Evolutionary conservation across 179 eudicot species (phyloP), one percentile per base, ranked within the genome.

Genomic region (Dionaea muscipula): DNA sequence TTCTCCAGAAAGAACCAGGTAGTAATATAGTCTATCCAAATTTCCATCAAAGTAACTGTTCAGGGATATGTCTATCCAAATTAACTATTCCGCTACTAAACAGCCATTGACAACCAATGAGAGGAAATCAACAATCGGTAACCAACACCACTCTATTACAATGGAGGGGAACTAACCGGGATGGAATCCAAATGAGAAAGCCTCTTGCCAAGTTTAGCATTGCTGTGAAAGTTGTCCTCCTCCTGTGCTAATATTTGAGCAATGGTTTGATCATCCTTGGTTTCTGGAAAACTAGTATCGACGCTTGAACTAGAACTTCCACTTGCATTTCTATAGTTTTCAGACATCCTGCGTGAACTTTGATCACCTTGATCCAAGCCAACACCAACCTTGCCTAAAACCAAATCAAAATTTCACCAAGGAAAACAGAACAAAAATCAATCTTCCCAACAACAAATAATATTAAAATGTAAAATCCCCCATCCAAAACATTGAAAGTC

Each of bases 181-280:
- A 84, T 78, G 0, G 94, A 84, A 52, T 78, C 79, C 76, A 84
- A 70, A 81, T 84, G 94, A 53, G 85, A 76, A 7, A 84, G 87
- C 68, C 72, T 72, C 66, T 63, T 78, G 59, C 79, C 82, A 60
- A 84, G 82, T 61, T 57, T 81, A 27, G 59, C 62, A 62, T 61
- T 69, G 57, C 37, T 44, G 33, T 57, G 63, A 11, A 11, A 25
- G 18, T 26, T 49, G 33, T 25, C 26, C 47, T 55, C 81, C 12
- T 81, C 79, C 56, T 78, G 79, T 2, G 77, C 82, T 35, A 81
- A 69, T 4, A 84, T 72, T 46, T 57, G 62, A 35, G 94, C 86
- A 61, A 84, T 78, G 4, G 70, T 68, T 48, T 74, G 79, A 61
- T 81, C 94, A 73, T 81, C 94, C 57, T 81, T 83, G 6, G 82